Conservation (phyloP, 2,329 filamentous ascomycete genomes). For the Emericellopsis atlantica region DNA sequence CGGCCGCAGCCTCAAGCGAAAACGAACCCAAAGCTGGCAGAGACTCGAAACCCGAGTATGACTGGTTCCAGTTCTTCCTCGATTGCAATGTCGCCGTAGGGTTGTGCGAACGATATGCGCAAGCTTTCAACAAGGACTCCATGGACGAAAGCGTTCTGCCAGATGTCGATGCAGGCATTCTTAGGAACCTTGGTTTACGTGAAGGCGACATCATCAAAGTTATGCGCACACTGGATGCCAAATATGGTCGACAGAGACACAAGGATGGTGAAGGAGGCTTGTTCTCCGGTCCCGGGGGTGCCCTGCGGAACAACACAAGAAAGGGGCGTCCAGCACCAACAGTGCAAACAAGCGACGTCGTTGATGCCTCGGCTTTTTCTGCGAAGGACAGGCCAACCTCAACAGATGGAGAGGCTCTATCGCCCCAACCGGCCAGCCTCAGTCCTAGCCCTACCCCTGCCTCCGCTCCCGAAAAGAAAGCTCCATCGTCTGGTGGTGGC, state of each 20-base stretch:
- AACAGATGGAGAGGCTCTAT: constrained; percentile 9
- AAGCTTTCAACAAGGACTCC: constrained; percentile 78
- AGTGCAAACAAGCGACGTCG: constrained; percentile 73
- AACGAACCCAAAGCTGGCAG: constrained; percentile 49
- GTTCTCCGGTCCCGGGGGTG: constrained; percentile 87
- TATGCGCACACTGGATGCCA: constrained; percentile 76
- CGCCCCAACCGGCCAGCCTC: constrained; percentile 5
- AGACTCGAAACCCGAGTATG: constrained; percentile 61
- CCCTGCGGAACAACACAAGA: constrained; percentile 84
- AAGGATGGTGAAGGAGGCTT: constrained; percentile 60
- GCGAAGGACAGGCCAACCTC: constrained; percentile 29
- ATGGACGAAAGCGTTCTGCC: constrained; percentile 92
- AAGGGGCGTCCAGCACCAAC: constrained; percentile 81
- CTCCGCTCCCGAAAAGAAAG: constrained; percentile 10
- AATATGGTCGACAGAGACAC: constrained; percentile 49
- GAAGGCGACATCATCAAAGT: constrained; percentile 96
- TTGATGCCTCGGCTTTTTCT: constrained; percentile 79
- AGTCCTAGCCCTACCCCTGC: constrained; percentile 9
- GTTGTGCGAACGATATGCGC: constrained; percentile 86
- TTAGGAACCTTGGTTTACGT: constrained; percentile 83
- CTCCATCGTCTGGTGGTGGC: constrained; percentile 25
- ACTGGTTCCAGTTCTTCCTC: constrained; percentile 99
- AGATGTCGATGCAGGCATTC: constrained; percentile 71
- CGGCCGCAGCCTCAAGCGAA: constrained; percentile 13
- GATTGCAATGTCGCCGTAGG: constrained; percentile 84